Conservation (phyloP, 768 basidiomycete species). For the Fistulinella prunicolor region DNA sequence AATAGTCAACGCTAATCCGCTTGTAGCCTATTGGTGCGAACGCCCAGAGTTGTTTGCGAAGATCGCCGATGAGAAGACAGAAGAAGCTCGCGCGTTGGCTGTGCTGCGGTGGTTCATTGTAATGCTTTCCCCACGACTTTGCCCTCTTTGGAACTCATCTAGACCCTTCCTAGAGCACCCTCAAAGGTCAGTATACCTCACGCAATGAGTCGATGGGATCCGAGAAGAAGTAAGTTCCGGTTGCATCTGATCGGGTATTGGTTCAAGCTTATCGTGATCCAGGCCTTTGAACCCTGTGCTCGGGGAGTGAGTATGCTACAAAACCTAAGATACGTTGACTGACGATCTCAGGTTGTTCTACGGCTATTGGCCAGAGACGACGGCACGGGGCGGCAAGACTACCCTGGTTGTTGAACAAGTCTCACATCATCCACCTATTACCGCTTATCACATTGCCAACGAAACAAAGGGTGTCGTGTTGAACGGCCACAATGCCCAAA, state of each 20-base stretch:
- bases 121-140: slow-evolving; percentile 1
- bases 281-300: slow-evolving; percentile 96
- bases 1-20: slow-evolving; percentile 4
- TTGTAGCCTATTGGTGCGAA: slow-evolving; percentile 93
- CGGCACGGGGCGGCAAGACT: slow-evolving; percentile 72
- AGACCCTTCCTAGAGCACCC: slow-evolving; percentile 58
- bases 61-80: slow-evolving; percentile 73
- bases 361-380: slow-evolving; percentile 76
- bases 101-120: slow-evolving; percentile 98
- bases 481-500: slow-evolving; percentile 90
- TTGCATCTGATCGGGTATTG: background rate
- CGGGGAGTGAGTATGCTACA: slow-evolving; percentile 67
- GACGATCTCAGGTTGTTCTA: slow-evolving; percentile 66
- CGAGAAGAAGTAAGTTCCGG: slow-evolving; percentile 82
- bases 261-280: slow-evolving; percentile 11
- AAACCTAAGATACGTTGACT: background rate
- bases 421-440: slow-evolving; percentile 91
- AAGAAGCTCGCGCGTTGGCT: slow-evolving; percentile 69
- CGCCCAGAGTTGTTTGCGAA: slow-evolving; percentile 85
- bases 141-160: slow-evolving; percentile 2
- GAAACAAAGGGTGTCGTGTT: slow-evolving; percentile 68
- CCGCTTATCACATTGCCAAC: slow-evolving; percentile 87
- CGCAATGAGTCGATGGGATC: slow-evolving; percentile 94
- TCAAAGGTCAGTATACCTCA: slow-evolving; percentile 94
- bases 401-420: slow-evolving; percentile 90